Conservation (phyloP, 441 rosid species). For the Geranium incanum region DNA sequence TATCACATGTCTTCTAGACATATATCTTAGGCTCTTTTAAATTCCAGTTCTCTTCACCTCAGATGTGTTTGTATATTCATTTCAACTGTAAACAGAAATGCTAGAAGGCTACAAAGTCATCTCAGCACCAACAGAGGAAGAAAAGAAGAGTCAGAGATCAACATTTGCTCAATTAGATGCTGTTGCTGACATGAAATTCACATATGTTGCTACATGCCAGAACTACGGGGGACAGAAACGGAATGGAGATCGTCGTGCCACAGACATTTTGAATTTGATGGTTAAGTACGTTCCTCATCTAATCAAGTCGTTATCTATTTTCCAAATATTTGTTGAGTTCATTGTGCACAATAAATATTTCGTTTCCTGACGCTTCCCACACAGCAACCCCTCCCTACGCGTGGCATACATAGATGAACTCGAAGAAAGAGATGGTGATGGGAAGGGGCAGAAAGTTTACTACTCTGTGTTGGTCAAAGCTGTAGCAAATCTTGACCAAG, state of each 20-base stretch:
- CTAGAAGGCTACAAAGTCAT: conserved; percentile 90
- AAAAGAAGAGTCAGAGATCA: conserved; percentile 83
- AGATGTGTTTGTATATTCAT: background rate
- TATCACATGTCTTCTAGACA: background rate
- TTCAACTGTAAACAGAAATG: conserved; percentile 54
- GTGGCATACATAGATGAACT: conserved; percentile 96
- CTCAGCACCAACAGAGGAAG: conserved; percentile 73
- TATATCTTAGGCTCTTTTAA: no score
- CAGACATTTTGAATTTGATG: conserved; percentile 92
- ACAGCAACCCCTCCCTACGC: conserved; percentile 86
- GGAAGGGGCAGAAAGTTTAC: conserved; percentile 62
- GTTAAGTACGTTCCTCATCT: conserved; percentile 64
- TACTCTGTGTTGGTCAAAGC: conserved; percentile 91
- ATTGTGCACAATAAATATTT: conserved; percentile 14
- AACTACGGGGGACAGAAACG: conserved; percentile 89
- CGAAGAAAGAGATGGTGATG: conserved; percentile 71
- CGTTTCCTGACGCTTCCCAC: conserved; percentile 24
- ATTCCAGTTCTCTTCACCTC: no score
- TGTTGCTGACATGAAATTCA: conserved; percentile 91
- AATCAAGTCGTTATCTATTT: background rate
- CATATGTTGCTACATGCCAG: conserved; percentile 95
- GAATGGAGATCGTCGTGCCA: conserved; percentile 89
- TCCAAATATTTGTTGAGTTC: conserved; percentile 9
- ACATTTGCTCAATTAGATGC: conserved; percentile 77
- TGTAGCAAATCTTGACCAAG: conserved; percentile 90